Conservation (phyloP, 2,329 filamentous ascomycete species). For the Dactylellina haptotyla region DNA sequence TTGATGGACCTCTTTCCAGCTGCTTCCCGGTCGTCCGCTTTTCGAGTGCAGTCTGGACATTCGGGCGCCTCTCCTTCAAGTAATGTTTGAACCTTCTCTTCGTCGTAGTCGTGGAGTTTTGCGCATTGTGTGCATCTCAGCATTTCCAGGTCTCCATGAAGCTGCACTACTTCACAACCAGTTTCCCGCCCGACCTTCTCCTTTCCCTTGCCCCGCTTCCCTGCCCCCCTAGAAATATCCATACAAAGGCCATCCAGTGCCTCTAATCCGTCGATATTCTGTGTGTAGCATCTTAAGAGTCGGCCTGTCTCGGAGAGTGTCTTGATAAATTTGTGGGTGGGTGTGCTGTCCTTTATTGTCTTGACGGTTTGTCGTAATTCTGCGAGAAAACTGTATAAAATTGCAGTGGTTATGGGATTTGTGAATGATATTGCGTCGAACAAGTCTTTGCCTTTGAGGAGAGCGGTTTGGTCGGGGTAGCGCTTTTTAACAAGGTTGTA, state of each 20-base stretch:
- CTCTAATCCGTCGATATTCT: slow-evolving; percentile 79
- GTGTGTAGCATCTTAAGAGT: slow-evolving; percentile 76
- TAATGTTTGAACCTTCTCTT: slow-evolving; percentile 64
- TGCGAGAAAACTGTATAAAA: slow-evolving; percentile 78
- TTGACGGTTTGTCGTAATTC: slow-evolving; percentile 72
- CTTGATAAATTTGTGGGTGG: slow-evolving; percentile 75
- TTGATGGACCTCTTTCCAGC: slow-evolving; percentile 74
- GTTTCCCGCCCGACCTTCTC: slow-evolving; percentile 49
- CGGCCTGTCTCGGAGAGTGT: slow-evolving; percentile 74
- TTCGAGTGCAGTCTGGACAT: slow-evolving; percentile 73
- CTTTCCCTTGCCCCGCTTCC: slow-evolving; percentile 64
- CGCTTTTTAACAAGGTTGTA: slow-evolving; percentile 75
- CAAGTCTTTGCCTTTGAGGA: slow-evolving; percentile 76
- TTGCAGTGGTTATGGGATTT: slow-evolving; percentile 73
- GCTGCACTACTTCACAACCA: slow-evolving; percentile 66
- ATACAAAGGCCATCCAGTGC: slow-evolving; percentile 75
- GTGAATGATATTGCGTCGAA: slow-evolving; percentile 78
- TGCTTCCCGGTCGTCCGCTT: slow-evolving; percentile 71
- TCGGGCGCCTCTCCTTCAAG: slow-evolving; percentile 73
- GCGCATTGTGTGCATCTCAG: slow-evolving; percentile 68
- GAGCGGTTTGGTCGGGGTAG: slow-evolving; percentile 57
- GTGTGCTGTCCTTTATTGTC: slow-evolving; percentile 70
- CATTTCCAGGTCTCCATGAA: slow-evolving; percentile 74
- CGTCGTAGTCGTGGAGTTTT: slow-evolving; percentile 62
- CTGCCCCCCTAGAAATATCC: slow-evolving; percentile 71